Base-by-base conservation (phyloP, 148 eudicot species). In the Pouteria glomerata region DNA sequence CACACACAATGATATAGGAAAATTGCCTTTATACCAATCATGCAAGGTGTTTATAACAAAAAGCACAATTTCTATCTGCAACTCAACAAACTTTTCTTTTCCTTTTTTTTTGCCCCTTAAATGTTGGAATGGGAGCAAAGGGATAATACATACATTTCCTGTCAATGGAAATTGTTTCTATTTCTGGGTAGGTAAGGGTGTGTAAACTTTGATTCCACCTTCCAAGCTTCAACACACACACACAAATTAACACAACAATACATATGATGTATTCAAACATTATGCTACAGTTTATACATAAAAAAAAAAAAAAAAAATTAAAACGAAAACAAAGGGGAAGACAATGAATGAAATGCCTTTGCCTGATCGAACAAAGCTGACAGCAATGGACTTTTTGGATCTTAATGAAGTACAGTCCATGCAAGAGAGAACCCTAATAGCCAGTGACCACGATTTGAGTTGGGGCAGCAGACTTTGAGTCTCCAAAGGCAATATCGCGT, bases 261-360 rank as follows among this genome's bases (percentile, higher is more conserved):
- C 52, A 11, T 65, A 21, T 29, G 18, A 26, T n/a, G 26, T 19
- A 70, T 44, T 14, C 30, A 63, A 53, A 42, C 29, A 60, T 39
- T 68, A 39, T 21, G 21, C 58, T 33, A 67, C 64, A 57, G 33
- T 29, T 75, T 68, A 23, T 50, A 68, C 73, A 37, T 4, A 50
- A 74, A 59, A 70, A 30, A 68, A 47, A 30, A 2, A 7, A 6
- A 2, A 15, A 30, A 26, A 58, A 35, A 13, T n/a, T n/a, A 59
- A 70, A 30, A 68, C 42, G 30, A 2, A 7, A 6, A 2, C 8
- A 30, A 26, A 58, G 27, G 5, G 35, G 6, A 42, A 58, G 57
- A 70, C 21, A 29, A 35, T 44, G 12, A 74, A 50, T 19, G 56
- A 47, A 35, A 55, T 29, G 50, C 57, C 27, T 10, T 21, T 34